Evolutionary conservation across 306 rosid species (phyloP).

Genomic region (Luffa aegyptiaca): DNA sequence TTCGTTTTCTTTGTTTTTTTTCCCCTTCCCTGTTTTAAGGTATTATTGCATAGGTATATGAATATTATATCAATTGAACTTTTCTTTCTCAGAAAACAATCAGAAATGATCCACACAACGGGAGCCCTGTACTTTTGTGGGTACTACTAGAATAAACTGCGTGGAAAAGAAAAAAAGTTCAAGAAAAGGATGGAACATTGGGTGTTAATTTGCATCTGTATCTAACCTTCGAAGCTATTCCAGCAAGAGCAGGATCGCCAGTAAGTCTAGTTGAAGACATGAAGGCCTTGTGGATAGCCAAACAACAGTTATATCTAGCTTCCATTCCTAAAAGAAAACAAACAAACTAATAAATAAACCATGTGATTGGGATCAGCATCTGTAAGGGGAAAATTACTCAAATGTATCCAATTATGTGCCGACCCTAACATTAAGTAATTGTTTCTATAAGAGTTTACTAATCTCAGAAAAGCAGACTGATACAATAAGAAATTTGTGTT

Average conservation of each 20-base stretch:
- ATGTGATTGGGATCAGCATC: not conserved
- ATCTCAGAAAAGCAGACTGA: not conserved
- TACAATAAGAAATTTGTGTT: not conserved
- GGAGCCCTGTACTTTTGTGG: not conserved
- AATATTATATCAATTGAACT: not conserved
- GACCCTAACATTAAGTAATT: not conserved
- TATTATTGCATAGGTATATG: not conserved
- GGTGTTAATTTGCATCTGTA: not conserved
- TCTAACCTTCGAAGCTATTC: conserved; percentile 55
- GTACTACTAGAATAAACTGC: not conserved
- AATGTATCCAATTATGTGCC: not conserved
- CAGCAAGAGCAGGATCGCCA: conserved; percentile 46
- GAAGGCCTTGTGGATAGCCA: conserved; percentile 47
- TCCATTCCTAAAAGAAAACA: conserved; percentile 58
- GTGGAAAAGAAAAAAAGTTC: not conserved
- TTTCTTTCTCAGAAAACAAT: not conserved
- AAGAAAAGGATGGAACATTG: not conserved
- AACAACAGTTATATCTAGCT: conserved; percentile 73
- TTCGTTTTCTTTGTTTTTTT: not conserved
- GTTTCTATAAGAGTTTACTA: not conserved
- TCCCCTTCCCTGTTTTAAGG: not conserved
- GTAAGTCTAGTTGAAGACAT: conserved; percentile 36
- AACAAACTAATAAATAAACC: not conserved
- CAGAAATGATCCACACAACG: not conserved
- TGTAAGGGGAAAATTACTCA: not conserved